Evolutionary conservation across 768 basidiomycete genomes (phyloP).

Genomic region (Boletellus ananiceps): DNA sequence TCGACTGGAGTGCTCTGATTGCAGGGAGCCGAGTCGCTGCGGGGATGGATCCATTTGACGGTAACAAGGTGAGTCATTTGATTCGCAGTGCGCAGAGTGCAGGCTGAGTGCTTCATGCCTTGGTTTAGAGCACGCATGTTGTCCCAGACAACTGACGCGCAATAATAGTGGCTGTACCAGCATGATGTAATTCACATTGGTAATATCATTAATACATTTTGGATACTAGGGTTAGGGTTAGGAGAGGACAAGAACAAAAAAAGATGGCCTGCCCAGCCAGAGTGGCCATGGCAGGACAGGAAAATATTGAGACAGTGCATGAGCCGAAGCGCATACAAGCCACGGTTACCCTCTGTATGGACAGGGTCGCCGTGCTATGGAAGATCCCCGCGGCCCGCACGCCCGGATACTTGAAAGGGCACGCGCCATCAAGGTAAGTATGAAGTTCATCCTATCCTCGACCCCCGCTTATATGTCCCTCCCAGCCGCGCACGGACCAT

Average conservation of each 20-base stretch:
- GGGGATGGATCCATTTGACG: conserved; percentile 49
- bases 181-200: too few species aligned
- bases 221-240: conserved; percentile 46
- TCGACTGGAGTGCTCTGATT: conserved; percentile 84
- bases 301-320: conserved; percentile 76
- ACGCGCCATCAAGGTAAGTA: conserved; percentile 60
- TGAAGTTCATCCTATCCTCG: conserved; percentile 21
- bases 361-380: conserved; percentile 74
- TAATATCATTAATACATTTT: background rate
- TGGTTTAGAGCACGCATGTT: conserved; percentile 16
- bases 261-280: conserved; percentile 50
- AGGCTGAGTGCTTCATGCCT: too few species aligned
- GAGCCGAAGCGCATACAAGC: conserved; percentile 66
- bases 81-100: background rate
- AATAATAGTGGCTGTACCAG: too few species aligned
- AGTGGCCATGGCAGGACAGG: conserved; percentile 64
- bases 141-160: conserved; percentile 19
- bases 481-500: conserved; percentile 27
- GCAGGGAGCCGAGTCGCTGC: conserved; percentile 74
- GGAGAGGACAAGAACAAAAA: conserved; percentile 28
- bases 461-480: conserved; percentile 28
- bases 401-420: conserved; percentile 47
- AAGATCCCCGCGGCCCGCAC: conserved; percentile 49
- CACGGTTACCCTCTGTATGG: conserved; percentile 51
- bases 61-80: conserved; percentile 27